These are phyloP conservation scores for Clathrospora elynae DNA, from an alignment of 2,329 filamentous ascomycete genomes.

Conservation along the genomic window DNA sequence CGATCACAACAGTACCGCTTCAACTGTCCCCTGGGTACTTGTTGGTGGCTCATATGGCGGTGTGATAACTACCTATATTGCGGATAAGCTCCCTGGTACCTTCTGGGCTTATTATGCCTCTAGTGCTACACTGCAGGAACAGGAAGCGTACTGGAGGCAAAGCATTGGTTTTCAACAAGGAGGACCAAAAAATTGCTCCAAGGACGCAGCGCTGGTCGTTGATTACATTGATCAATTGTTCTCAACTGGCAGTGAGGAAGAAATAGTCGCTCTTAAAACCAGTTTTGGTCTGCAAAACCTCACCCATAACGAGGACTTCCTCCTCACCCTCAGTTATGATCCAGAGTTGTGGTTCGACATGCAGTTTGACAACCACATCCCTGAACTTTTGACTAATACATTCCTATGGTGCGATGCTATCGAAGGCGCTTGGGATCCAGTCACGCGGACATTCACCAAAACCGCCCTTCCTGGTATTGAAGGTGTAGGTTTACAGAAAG, in stretches of 20 bases:
- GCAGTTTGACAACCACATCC: background rate
- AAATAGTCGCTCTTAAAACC: constrained; percentile 1
- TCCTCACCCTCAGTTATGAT: background rate
- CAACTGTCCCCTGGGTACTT: background rate
- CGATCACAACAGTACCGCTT: background rate
- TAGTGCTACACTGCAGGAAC: background rate
- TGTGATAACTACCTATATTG: background rate
- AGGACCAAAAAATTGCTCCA: background rate
- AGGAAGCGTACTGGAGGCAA: background rate
- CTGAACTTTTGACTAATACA: no score
- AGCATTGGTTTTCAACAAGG: background rate
- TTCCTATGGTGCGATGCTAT: background rate
- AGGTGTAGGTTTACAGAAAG: constrained; percentile 1
- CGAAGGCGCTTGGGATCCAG: background rate
- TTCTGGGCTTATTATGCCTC: constrained; percentile 1
- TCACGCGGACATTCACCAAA: no score
- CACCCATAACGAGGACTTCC: constrained; percentile 1
- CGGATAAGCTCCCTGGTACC: background rate
- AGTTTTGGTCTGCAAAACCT: background rate
- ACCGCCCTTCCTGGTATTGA: background rate
- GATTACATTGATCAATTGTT: background rate
- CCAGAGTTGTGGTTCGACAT: constrained; percentile 1
- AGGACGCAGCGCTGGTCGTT: background rate
- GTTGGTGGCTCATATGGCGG: background rate
- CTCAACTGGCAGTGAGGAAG: background rate